A percentile compares a stretch with the other conserved stretches of the same genome.
Conservation (phyloP, 768 basidiomycete genomes). For the Serendipita sp. region DNA sequence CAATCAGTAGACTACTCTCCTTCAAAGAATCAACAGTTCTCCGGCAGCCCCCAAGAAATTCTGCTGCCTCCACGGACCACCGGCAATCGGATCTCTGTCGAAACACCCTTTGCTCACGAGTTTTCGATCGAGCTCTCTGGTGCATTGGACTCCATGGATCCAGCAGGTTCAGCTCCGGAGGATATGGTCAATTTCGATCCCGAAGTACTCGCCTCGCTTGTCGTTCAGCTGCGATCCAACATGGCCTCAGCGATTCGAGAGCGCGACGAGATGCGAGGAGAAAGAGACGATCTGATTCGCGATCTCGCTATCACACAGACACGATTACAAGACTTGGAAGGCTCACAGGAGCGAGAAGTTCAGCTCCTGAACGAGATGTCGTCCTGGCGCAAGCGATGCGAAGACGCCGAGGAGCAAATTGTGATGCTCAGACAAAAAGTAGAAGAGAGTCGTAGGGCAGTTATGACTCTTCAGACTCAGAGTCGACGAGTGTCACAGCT, state of each 20-base stretch:
- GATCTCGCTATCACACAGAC: conserved; percentile 33
- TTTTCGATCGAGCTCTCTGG: conserved; percentile 3
- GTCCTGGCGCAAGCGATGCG: conserved; percentile 18
- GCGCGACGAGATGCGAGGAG: conserved; percentile 28
- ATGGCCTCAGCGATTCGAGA: conserved; percentile 49
- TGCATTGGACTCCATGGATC: background rate
- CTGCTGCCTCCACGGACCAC: background rate
- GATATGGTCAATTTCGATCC: conserved; percentile 36
- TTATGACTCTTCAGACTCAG: conserved; percentile 76
- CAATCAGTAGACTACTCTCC: no score
- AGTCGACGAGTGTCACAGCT: conserved; percentile 17
- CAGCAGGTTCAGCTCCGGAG: background rate
- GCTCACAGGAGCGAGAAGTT: conserved; percentile 19
- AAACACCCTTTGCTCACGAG: background rate
- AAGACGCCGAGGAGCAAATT: conserved; percentile 67
- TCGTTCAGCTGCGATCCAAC: conserved; percentile 53
- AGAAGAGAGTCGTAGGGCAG: conserved; percentile 62
- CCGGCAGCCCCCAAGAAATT: background rate
- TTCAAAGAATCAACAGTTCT: no score
- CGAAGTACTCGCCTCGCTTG: conserved; percentile 56
- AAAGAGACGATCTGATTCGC: conserved; percentile 29
- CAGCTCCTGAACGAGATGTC: conserved; percentile 14
- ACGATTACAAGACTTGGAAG: conserved; percentile 39
- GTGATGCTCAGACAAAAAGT: conserved; percentile 62
- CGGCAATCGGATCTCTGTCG: background rate